A percentile compares a stretch with the other conserved stretches of the same genome.
phyloP scores from a whole-genome alignment of 1,284 basidiomycete species.

The Ustilago cynodontis region DNA sequence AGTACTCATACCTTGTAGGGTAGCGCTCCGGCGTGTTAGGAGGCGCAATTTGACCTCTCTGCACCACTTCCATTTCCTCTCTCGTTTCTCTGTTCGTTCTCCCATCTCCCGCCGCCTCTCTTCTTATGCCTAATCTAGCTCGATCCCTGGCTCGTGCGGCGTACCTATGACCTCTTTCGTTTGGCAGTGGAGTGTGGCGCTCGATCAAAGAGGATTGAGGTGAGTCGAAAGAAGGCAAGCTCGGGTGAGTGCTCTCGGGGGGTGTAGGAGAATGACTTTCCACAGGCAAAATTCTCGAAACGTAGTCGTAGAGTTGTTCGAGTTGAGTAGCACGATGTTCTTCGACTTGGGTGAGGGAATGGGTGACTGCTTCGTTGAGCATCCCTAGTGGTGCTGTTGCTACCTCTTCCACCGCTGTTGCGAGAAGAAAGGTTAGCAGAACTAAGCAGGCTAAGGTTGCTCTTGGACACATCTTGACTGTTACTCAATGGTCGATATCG shows the following conservation, averaged over 20 bases:
- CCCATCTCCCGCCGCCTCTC: background rate
- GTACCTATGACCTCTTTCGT: background rate
- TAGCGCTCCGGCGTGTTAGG: conserved; percentile 14
- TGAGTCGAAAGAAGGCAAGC: background rate
- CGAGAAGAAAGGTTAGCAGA: no score
- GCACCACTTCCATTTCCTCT: background rate
- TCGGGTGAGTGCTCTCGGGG: background rate
- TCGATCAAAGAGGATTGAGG: background rate
- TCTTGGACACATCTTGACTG: no score
- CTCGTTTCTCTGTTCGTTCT: background rate
- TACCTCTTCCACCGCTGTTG: background rate
- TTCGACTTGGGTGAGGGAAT: background rate
- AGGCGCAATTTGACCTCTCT: background rate
- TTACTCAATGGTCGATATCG: no score
- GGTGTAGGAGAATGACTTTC: background rate
- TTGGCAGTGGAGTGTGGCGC: background rate
- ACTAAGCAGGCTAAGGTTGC: no score
- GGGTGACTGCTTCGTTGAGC: background rate
- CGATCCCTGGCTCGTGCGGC: no score
- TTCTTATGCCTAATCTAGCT: no score
- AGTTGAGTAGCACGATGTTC: background rate
- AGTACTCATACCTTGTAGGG: background rate
- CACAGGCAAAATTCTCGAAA: background rate
- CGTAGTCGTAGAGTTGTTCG: background rate
- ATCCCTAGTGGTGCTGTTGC: background rate